A percentile compares a stretch with the other conserved stretches of the same genome.
Evolutionary conservation across 768 basidiomycete genomes (phyloP).

Genomic region (Leccinum barrowsii): DNA sequence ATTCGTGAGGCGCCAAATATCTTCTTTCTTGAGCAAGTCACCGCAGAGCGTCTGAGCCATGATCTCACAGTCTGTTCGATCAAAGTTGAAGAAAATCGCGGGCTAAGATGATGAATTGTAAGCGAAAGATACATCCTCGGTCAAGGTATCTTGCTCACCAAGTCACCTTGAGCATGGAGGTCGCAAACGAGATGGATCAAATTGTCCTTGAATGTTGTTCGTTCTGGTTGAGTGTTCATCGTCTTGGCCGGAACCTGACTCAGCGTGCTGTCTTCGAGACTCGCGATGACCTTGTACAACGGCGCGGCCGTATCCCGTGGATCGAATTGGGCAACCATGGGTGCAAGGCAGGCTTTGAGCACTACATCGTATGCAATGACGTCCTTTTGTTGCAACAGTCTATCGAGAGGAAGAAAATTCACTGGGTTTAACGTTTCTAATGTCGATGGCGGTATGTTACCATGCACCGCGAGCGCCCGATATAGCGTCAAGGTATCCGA

Average conservation of each 20-base stretch:
- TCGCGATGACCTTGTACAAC: slow-evolving; percentile 36
- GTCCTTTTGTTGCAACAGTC: slow-evolving; percentile 55
- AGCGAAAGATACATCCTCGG: background rate
- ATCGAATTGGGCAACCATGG: slow-evolving; percentile 37
- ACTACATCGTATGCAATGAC: slow-evolving; percentile 54
- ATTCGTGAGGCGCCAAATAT: slow-evolving; percentile 44
- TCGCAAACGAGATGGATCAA: slow-evolving; percentile 55
- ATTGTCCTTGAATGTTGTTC: slow-evolving; percentile 35
- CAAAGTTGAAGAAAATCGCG: slow-evolving; percentile 66
- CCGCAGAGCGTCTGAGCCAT: slow-evolving; percentile 40
- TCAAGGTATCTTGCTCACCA: slow-evolving; percentile 43
- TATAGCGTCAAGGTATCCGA: slow-evolving; percentile 53
- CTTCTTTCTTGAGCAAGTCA: slow-evolving; percentile 42
- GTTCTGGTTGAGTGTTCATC: slow-evolving; percentile 34
- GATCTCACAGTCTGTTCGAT: slow-evolving; percentile 55
- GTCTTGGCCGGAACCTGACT: slow-evolving; percentile 13
- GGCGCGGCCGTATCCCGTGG: slow-evolving; percentile 32
- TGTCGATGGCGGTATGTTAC: slow-evolving; percentile 21
- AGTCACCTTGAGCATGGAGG: slow-evolving; percentile 48
- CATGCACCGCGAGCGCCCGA: slow-evolving; percentile 35
- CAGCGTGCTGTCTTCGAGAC: slow-evolving; percentile 40
- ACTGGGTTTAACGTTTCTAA: slow-evolving; percentile 38
- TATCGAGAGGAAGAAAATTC: slow-evolving; percentile 40
- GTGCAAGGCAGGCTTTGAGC: slow-evolving; percentile 43
- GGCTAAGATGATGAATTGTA: slow-evolving; percentile 38